A percentile compares a stretch with the other conserved stretches of the same genome.
Conservation (phyloP, 164 flowering plant genomes). For the Warburgia ugandensis region DNA sequence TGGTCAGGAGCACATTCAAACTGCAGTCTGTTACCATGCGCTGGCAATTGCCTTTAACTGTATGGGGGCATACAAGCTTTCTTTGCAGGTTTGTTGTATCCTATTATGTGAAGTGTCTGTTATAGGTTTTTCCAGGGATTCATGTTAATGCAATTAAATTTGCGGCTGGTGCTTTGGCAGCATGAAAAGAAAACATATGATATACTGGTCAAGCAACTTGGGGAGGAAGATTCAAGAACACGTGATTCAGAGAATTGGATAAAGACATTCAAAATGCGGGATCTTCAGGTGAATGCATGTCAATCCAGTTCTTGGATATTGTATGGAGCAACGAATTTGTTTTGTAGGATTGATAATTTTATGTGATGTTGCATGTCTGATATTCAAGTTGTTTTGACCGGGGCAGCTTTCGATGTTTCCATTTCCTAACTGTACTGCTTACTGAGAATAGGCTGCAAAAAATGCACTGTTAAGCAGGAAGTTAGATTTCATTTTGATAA, state of each 20-base stretch:
- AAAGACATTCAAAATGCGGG: slow-evolving; percentile 92
- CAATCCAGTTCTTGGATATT: too few relatives aligned
- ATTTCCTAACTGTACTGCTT: too few relatives aligned
- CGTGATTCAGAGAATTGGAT: slow-evolving; percentile 94
- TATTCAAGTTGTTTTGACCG: too few relatives aligned
- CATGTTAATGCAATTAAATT: too few relatives aligned
- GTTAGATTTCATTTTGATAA: too few relatives aligned
- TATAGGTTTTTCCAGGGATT: background rate
- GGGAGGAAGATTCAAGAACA: slow-evolving; percentile 93
- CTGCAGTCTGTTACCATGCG: slow-evolving; percentile 98
- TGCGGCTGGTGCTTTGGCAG: slow-evolving; percentile 28
- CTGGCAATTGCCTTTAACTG: slow-evolving; percentile 97
- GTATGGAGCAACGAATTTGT: too few relatives aligned
- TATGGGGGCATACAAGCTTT: slow-evolving; percentile 94
- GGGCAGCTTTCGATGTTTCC: too few relatives aligned
- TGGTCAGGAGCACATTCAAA: slow-evolving; percentile 95
- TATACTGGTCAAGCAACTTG: slow-evolving; percentile 93
- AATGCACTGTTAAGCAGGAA: too few relatives aligned
- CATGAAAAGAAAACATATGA: slow-evolving; percentile 96
- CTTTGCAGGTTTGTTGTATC: slow-evolving; percentile 80
- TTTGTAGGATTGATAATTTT: too few relatives aligned
- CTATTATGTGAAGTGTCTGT: background rate
- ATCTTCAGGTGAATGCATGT: slow-evolving; percentile 80
- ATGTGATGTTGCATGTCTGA: too few relatives aligned
- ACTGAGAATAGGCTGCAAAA: too few relatives aligned